phyloP scores from a whole-genome alignment of 1,284 basidiomycete genomes.

The Xanthoconium separans region DNA sequence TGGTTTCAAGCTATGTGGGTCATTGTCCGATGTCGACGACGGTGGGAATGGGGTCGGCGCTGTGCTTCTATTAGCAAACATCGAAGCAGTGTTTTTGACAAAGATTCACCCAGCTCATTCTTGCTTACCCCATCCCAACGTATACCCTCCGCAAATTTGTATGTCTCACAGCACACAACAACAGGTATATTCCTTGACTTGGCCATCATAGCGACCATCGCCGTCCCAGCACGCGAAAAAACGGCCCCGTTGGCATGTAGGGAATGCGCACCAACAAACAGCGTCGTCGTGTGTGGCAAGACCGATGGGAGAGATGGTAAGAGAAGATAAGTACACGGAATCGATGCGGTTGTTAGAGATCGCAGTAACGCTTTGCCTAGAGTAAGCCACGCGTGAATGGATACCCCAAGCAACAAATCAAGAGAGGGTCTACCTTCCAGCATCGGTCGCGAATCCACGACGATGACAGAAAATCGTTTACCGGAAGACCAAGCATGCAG shows the following conservation, averaged over 20 bases:
- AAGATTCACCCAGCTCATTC: constrained; percentile 82
- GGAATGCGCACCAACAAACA: constrained; percentile 92
- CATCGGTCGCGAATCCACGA: constrained; percentile 94
- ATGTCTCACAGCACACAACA: constrained; percentile 97
- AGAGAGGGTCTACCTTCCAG: constrained; percentile 68
- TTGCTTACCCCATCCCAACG: constrained; percentile 94
- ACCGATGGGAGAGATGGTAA: constrained; percentile 87
- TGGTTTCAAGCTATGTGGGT: constrained; percentile 9
- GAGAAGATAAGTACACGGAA: constrained; percentile 90
- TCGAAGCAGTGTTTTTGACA: neutral
- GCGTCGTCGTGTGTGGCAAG: constrained; percentile 77
- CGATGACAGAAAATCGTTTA: constrained; percentile 84
- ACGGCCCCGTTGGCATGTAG: constrained; percentile 94
- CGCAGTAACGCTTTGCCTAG: constrained; percentile 79
- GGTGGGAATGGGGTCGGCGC: constrained; percentile 28
- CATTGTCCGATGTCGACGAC: constrained; percentile 21
- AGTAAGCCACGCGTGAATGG: constrained; percentile 5
- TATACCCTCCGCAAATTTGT: constrained; percentile 95
- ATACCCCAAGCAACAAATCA: neutral
- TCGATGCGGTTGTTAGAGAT: constrained; percentile 68
- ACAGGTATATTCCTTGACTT: constrained; percentile 89
- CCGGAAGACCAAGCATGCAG: constrained; percentile 75
- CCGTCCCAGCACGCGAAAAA: constrained; percentile 93
- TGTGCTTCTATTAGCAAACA: constrained; percentile 12
- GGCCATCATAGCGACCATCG: constrained; percentile 95